Evolutionary conservation across 108 stramenopile genomes (phyloP), one percentile per base, ranked within the genome.

Genomic region (Chaetoceros tenuissimus): DNA sequence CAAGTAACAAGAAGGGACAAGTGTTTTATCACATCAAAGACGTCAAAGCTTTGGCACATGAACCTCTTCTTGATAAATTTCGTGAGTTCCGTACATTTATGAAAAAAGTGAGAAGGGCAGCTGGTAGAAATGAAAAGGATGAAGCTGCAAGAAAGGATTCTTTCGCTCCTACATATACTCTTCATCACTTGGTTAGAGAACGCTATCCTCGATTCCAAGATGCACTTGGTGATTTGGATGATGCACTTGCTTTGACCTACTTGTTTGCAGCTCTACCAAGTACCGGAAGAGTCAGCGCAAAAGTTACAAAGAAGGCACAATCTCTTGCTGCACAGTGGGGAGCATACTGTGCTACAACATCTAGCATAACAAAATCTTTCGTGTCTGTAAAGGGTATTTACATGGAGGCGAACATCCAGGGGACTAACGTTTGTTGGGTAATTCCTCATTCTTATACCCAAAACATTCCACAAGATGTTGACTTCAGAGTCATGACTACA

Each of bases 21-120:
- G 87, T 91, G 1, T 98, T 93, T 67, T 99, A 98, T 65, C 96
- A 98, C 66, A 81, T 97, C 51, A 97, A 98, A 71, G 99, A 99
- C 75, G 87, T 99, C 51, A 66, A 72, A 53, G 97, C 88, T 43
- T 74, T 99, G 51, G 77, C 92, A 1, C 96, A 99, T 67, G 99
- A 99, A 74, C 99, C 99, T 0, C 71, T 99, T 45, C 72, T 99
- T 50, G 69, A 96, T 46, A 96, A 95, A 62, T 99, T 99, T 64
- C 77, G 95, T 21, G 94, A 96, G 51, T 96, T 97, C 72, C 78
- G 94, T 24, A 79, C 92, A 24, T 96, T 95, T 72, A 96, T 96
- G 96, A 94, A 88, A 55, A 90, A 90, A 72, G 91, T 92, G 21
- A 75, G 85, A 3, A 59, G 66, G 21, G 74, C 77, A 51, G 84